Evolutionary conservation across 257 asterid species (phyloP), one percentile per base, ranked within the genome.

Genomic region (Penstemon newberryi): DNA sequence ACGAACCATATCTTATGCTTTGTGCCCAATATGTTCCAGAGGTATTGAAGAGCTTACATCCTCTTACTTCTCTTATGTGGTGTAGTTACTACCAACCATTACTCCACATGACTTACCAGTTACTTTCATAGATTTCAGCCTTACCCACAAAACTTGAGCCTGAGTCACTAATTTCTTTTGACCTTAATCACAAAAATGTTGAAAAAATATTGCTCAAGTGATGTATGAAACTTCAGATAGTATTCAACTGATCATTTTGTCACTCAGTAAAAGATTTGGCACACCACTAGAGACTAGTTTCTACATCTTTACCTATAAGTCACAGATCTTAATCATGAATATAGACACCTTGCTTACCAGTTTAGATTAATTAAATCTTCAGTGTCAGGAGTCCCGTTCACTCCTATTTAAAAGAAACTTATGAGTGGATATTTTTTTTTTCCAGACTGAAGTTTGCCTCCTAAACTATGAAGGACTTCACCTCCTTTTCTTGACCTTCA

Each of bases 401-500:
- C 18, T 15, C 18, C 18, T 15, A 15, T 15, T 59, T 57, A 47
- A 42, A 56, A 8, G 33, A 38, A 47, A 15, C 11, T 55, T n/a
- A 52, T 39, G 11, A 7, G 39, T 15, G 56, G 45, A 51, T 5
- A 13, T 19, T 5, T 51, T 51, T 42, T 15, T 5, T 60, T 51
- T 42, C n/a, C 37, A 65, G 60, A 41, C 12, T 50, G 60, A 64
- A 63, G 72, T 45, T 45, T 64, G 71, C 65, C 52, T n/a, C 55
- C 77, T 71, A 52, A 58, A 61, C 60, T 59, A 71, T 45, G 15
- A 12, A 37, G 46, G 33, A 60, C 79, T 79, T 74, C 82, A 82
- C 86, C 89, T 82, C 80, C 73, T 66, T 79, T 76, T 74, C 66
- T 71, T 19, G 87, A 77, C 83, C 87, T 70, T 80, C 88, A 83